Conservation (phyloP, 192 early-diverging fungal genomes). For the Pilaira anomala region DNA sequence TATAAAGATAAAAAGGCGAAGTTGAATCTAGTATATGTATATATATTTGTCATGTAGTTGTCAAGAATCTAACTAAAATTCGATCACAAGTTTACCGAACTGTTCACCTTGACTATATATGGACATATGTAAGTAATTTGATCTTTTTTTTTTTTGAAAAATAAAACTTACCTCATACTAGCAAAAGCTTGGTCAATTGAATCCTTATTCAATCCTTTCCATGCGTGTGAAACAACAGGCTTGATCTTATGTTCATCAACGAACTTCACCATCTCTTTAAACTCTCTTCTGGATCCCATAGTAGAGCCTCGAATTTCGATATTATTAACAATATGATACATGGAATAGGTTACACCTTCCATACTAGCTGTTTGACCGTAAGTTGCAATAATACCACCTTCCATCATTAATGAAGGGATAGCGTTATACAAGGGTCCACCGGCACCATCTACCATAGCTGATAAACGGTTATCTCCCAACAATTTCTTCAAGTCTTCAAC, state of each 20-base stretch:
- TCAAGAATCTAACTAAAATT: no score
- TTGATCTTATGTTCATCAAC: slow-evolving; percentile 51
- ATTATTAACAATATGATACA: slow-evolving; percentile 56
- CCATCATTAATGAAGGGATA: slow-evolving; percentile 43
- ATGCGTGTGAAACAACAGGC: slow-evolving; percentile 56
- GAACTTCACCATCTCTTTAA: slow-evolving; percentile 58
- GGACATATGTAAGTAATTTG: neutral
- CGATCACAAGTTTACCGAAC: slow-evolving; percentile 40
- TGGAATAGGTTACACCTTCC: slow-evolving; percentile 39
- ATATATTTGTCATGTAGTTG: no score
- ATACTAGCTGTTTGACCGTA: slow-evolving; percentile 58
- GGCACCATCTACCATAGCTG: slow-evolving; percentile 66
- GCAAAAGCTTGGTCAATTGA: slow-evolving; percentile 26
- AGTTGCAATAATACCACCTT: slow-evolving; percentile 53
- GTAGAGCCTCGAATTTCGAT: slow-evolving; percentile 59
- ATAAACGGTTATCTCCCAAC: slow-evolving; percentile 33
- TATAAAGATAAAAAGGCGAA: no score
- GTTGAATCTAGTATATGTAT: no score
- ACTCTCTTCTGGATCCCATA: slow-evolving; percentile 65
- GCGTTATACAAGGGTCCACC: slow-evolving; percentile 46
- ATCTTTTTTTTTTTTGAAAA: neutral
- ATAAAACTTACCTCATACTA: slow-evolving; percentile 30
- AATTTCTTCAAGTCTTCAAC: slow-evolving; percentile 41
- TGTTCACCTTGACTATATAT: slow-evolving; percentile 30
- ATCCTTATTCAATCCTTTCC: slow-evolving; percentile 41